Base-by-base conservation (phyloP, 345 rosid genomes). In the Sapria himalayana region DNA sequence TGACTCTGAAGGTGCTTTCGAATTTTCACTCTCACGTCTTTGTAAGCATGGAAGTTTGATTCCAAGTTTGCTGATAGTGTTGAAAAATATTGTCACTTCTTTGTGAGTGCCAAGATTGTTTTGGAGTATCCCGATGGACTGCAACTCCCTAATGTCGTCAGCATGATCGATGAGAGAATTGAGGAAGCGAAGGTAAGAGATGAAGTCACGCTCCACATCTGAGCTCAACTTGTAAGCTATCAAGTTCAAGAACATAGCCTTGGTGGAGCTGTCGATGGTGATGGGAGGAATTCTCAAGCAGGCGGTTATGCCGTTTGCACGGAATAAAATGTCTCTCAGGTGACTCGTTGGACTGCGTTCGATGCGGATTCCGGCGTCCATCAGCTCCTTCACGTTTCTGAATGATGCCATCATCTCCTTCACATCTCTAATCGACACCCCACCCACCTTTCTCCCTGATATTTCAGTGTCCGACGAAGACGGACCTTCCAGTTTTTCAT, bases 161-260 rank as follows among this genome's bases (percentile, higher is more conserved):
- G 32, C 46, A 2, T 37, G 48, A 10, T 29, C 50, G 22, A 50
- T 43, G 8, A 56, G 16, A 3, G 56, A 32, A 25, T 44, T 23
- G 15, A 56, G 22, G 19, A 50, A 50, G 39, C 46, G 45, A 12
- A 56, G 16, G 32, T 43, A 50, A 12, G 61, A 56, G 5, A 15
- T 27, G 0, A 37, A 20, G 15, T 43, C 34, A 6, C 9, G 4
- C 3, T 25, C 23, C 7, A 18, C 4, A 24, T 24, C 29, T 0
- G 29, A 29, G 29, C 37, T 37, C 11, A 16, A 22, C 16, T 56
- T 47, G 4, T 18, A 50, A 4, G 61, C 51, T 0, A 38, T n/a
- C 43, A 47, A 6, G 51, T 47, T 47, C n/a, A 25, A 35, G 12
- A 47, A 16, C 31, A 36, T 37, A 10, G 43, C 36, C 19, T 17